These are phyloP conservation scores for Suhomyces ambrosiae DNA, from an alignment of 1,139 yeast species.

Conservation along the genomic window DNA sequence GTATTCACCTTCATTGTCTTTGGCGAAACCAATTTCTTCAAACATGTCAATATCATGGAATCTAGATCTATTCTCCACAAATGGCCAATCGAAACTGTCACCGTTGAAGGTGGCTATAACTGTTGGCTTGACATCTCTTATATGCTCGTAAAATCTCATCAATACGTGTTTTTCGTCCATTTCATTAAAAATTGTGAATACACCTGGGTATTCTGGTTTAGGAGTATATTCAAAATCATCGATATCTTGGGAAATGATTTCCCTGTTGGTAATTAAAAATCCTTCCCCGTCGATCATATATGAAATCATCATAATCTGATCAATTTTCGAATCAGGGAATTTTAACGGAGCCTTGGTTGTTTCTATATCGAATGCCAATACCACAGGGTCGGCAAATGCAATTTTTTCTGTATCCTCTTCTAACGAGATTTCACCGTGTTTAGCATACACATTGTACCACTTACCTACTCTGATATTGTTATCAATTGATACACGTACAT, in stretches of 20 bases:
- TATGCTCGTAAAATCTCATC: slow-evolving; percentile 82
- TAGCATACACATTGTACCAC: slow-evolving; percentile 85
- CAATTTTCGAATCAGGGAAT: slow-evolving; percentile 91
- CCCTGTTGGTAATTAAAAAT: slow-evolving; percentile 87
- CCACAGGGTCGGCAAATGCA: slow-evolving; percentile 97
- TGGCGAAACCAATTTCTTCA: slow-evolving; percentile 91
- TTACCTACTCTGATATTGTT: slow-evolving; percentile 85
- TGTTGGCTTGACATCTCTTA: slow-evolving; percentile 85
- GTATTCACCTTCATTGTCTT: slow-evolving; percentile 88
- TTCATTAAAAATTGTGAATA: slow-evolving; percentile 88
- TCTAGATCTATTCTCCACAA: slow-evolving; percentile 84
- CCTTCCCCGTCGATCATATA: slow-evolving; percentile 99
- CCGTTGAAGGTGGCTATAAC: slow-evolving; percentile 98
- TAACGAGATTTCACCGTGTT: slow-evolving; percentile 56
- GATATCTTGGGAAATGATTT: slow-evolving; percentile 90
- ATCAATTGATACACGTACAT: slow-evolving; percentile 93
- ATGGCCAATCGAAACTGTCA: slow-evolving; percentile 99
- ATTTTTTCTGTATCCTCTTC: slow-evolving; percentile 72
- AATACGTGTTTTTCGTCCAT: slow-evolving; percentile 77
- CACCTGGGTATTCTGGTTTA: slow-evolving; percentile 91
- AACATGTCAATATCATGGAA: slow-evolving; percentile 87
- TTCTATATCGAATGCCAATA: slow-evolving; percentile 95
- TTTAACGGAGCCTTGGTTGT: slow-evolving; percentile 96
- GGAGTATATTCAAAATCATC: slow-evolving; percentile 98
- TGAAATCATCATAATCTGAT: slow-evolving; percentile 98